Evolutionary conservation across 352 stramenopile species (phyloP).

Genomic region (Pythium sukuiense): DNA sequence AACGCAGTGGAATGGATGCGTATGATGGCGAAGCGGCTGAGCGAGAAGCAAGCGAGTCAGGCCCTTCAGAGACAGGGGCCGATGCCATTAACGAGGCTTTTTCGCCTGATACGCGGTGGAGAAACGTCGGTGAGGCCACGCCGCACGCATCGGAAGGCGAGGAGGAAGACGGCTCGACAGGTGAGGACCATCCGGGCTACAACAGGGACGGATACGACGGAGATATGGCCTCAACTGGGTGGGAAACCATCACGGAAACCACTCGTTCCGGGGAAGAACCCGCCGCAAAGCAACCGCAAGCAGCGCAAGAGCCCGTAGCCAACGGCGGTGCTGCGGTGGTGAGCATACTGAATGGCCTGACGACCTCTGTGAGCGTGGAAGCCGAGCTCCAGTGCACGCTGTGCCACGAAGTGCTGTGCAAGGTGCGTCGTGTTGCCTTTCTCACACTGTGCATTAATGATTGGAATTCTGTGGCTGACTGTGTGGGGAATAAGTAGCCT

Average conservation of each 20-base stretch:
- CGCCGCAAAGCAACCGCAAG: neutral
- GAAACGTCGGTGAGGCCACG: neutral
- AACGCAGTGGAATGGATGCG: neutral
- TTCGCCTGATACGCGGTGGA: neutral
- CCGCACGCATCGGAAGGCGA: neutral
- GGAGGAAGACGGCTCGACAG: neutral
- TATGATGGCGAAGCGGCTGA: neutral
- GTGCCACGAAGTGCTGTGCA: slow-evolving; percentile 34
- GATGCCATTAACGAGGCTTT: neutral
- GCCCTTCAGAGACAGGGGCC: neutral
- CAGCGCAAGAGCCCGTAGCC: neutral
- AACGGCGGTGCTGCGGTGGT: neutral
- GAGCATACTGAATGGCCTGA: slow-evolving; percentile 16
- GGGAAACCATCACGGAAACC: neutral
- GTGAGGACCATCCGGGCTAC: neutral
- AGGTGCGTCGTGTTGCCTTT: slow-evolving; percentile 9
- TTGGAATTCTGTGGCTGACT: neutral
- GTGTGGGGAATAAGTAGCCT: slow-evolving; percentile 10
- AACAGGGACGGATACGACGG: neutral
- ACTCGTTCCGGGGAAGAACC: neutral
- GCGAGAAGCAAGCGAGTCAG: neutral
- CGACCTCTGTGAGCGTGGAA: slow-evolving; percentile 18
- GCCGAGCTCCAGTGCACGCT: slow-evolving; percentile 33
- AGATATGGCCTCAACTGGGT: neutral
- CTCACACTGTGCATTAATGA: neutral